phyloP scores from a whole-genome alignment of 1,284 basidiomycete genomes.

The Sparassis latifolia region DNA sequence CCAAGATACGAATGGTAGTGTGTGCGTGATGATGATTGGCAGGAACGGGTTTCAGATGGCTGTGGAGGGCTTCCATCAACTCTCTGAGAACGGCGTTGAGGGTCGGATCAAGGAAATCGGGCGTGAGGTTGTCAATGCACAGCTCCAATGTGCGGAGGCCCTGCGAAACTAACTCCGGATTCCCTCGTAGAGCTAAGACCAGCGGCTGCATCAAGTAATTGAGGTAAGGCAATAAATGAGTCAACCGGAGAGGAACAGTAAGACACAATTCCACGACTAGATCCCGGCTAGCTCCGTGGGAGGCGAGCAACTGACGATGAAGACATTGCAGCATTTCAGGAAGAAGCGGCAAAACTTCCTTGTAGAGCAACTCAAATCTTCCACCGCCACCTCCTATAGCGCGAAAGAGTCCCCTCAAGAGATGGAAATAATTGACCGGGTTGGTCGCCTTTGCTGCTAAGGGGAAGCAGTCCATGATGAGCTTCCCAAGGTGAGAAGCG shows the following conservation, averaged over 20 bases:
- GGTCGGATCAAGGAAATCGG: slow-evolving; percentile 97
- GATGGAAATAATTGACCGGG: slow-evolving; percentile 90
- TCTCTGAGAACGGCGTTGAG: slow-evolving; percentile 90
- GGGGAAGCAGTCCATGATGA: slow-evolving; percentile 97
- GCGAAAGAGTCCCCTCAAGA: slow-evolving; percentile 92
- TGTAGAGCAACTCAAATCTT: slow-evolving; percentile 92
- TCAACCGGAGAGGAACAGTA: slow-evolving; percentile 93
- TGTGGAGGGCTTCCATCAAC: slow-evolving; percentile 91
- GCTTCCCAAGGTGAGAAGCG: slow-evolving; percentile 86
- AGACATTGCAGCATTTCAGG: slow-evolving; percentile 97
- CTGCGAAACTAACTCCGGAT: slow-evolving; percentile 89
- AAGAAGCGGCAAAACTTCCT: slow-evolving; percentile 92
- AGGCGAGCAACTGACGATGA: slow-evolving; percentile 83
- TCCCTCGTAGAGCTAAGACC: slow-evolving; percentile 85
- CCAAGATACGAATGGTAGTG: slow-evolving; percentile 93
- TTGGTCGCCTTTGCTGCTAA: slow-evolving; percentile 89
- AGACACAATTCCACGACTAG: slow-evolving; percentile 97
- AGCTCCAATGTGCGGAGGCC: slow-evolving; percentile 95
- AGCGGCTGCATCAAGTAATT: slow-evolving; percentile 96
- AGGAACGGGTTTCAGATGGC: slow-evolving; percentile 86
- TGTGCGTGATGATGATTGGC: slow-evolving; percentile 90
- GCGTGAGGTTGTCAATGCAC: slow-evolving; percentile 99
- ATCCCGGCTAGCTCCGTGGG: slow-evolving; percentile 73
- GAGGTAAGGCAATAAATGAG: slow-evolving; percentile 93
- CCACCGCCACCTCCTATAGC: slow-evolving; percentile 95